Evolutionary conservation across 768 basidiomycete genomes (phyloP).

Genomic region (Hemileccinum rubropunctum): DNA sequence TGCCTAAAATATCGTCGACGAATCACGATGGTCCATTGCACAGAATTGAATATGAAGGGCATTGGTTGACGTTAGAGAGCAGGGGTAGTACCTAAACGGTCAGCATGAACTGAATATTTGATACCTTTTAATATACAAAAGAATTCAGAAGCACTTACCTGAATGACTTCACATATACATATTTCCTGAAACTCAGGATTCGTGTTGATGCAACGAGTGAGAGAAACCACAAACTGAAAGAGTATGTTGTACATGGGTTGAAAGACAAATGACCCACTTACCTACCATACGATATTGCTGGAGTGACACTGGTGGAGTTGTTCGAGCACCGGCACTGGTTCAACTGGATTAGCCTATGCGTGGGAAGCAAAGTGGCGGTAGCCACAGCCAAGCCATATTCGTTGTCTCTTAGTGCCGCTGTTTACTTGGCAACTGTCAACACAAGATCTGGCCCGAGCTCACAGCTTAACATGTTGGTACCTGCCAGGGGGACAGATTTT

Average conservation of each 20-base stretch:
- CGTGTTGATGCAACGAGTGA: neutral
- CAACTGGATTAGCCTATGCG: neutral
- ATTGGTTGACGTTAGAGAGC: too few relatives aligned
- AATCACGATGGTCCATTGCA: neutral
- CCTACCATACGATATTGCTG: too few relatives aligned
- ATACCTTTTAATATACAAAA: too few relatives aligned
- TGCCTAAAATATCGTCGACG: neutral
- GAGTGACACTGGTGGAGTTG: too few relatives aligned
- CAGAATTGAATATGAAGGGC: neutral
- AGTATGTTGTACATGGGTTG: too few relatives aligned
- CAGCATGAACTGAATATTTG: neutral
- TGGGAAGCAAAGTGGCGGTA: neutral
- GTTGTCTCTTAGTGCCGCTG: neutral
- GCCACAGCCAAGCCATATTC: neutral
- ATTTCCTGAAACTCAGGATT: too few relatives aligned
- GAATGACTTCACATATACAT: too few relatives aligned
- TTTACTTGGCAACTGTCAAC: neutral
- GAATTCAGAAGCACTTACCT: too few relatives aligned
- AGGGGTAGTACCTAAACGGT: too few relatives aligned
- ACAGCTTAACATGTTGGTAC: neutral
- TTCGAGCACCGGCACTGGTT: too few relatives aligned
- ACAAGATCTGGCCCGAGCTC: neutral
- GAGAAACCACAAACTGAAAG: too few relatives aligned
- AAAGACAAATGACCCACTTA: too few relatives aligned
- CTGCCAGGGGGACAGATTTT: neutral